phyloP scores from a whole-genome alignment of 805 yeast species.

The Candida pseudoglaebosa region DNA sequence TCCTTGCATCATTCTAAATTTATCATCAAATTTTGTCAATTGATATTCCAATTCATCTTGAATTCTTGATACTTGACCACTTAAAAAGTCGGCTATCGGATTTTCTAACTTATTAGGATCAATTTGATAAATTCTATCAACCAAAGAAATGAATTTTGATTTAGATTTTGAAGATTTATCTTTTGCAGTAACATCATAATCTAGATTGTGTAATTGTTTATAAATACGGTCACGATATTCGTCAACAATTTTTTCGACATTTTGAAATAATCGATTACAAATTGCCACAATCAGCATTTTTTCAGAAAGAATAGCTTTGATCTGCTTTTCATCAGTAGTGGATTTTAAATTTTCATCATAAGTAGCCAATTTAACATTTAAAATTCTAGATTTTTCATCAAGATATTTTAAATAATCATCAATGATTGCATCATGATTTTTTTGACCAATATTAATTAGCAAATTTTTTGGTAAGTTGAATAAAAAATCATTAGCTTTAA shows the following conservation, averaged over 20 bases:
- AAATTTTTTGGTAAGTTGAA: constrained; percentile 35
- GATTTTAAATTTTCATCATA: constrained; percentile 7
- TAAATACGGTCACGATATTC: constrained; percentile 33
- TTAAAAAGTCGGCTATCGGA: constrained; percentile 35
- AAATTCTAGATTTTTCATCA: constrained; percentile 18
- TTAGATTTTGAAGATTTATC: constrained; percentile 10
- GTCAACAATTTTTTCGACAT: constrained; percentile 29
- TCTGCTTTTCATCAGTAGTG: constrained; percentile 9
- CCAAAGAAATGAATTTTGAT: constrained; percentile 33
- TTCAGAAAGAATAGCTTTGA: constrained; percentile 20
- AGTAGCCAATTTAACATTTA: background rate
- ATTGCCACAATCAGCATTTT: constrained; percentile 25
- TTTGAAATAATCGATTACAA: constrained; percentile 24
- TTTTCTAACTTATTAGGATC: constrained; percentile 10
- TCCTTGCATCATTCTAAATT: constrained; percentile 34
- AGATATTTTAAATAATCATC: constrained; percentile 30
- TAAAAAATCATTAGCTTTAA: constrained; percentile 26
- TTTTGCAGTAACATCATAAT: constrained; percentile 23
- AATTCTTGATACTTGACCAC: constrained; percentile 27
- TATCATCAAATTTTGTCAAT: constrained; percentile 30
- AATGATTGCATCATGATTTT: constrained; percentile 34
- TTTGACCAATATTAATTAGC: constrained; percentile 21
- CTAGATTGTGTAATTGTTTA: constrained; percentile 35
- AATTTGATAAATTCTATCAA: constrained; percentile 36
- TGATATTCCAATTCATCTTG: constrained; percentile 34